phyloP scores from a whole-genome alignment of 805 yeast species.

The Wickerhamomyces ciferrii region DNA sequence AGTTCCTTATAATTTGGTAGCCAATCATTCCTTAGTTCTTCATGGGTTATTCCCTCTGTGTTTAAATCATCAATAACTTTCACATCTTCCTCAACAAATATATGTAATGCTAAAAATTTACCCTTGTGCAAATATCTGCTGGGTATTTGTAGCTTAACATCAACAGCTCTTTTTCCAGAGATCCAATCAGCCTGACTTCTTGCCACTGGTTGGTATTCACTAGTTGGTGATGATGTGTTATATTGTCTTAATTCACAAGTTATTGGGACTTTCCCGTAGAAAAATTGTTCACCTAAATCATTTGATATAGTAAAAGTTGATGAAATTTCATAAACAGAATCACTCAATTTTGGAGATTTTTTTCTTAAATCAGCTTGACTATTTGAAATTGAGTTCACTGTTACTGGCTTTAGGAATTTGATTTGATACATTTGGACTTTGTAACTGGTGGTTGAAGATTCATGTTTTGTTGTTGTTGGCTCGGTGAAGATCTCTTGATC shows the following conservation, averaged over 20 bases:
- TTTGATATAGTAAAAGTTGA: constrained; percentile 26
- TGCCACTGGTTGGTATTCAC: not conserved
- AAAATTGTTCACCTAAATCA: constrained; percentile 35
- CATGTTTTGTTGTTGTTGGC: not conserved
- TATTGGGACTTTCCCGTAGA: constrained; percentile 24
- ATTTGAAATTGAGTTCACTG: not conserved
- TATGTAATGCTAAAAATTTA: constrained; percentile 9
- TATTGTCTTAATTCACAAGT: constrained; percentile 7
- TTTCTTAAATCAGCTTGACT: not conserved
- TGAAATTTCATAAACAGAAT: constrained; percentile 11
- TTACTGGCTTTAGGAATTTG: constrained; percentile 28
- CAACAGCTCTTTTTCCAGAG: constrained; percentile 16
- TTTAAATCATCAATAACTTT: constrained; percentile 9
- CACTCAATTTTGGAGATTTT: constrained; percentile 4
- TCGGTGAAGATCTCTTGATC: not conserved
- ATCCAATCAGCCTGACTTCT: constrained; percentile 9
- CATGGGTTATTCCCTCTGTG: constrained; percentile 3
- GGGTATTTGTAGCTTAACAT: constrained; percentile 3
- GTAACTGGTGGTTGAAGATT: too few relatives aligned
- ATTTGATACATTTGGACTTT: constrained; percentile 33
- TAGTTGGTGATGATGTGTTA: not conserved
- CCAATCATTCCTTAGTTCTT: constrained; percentile 7
- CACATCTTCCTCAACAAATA: constrained; percentile 2
- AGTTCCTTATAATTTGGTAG: constrained; percentile 6
- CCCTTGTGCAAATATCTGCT: constrained; percentile 1